Conservation (phyloP, 2,329 filamentous ascomycete genomes). For the Furcasterigmium sp. region DNA sequence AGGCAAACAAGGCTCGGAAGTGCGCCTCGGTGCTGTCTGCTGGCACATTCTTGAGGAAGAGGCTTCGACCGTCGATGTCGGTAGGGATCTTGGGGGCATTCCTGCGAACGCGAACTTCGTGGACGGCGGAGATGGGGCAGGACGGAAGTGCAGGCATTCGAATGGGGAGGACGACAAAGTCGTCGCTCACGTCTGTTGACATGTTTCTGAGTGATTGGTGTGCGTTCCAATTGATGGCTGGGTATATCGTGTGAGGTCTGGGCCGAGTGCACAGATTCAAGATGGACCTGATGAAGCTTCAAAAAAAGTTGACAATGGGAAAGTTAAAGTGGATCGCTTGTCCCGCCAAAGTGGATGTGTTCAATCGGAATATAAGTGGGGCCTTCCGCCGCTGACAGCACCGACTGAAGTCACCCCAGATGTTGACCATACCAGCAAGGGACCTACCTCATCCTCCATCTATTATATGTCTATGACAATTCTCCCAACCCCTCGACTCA, state of each 20-base stretch:
- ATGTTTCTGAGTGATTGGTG: not conserved
- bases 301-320: too few relatives aligned
- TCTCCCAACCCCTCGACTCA: slow-evolving; percentile 44
- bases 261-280: too few relatives aligned
- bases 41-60: slow-evolving; percentile 90
- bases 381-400: too few relatives aligned
- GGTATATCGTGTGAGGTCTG: too few relatives aligned
- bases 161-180: slow-evolving; percentile 66
- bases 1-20: slow-evolving; percentile 69
- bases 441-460: too few relatives aligned
- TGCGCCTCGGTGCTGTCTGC: slow-evolving; percentile 75
- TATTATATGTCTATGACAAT: slow-evolving; percentile 45
- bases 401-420: too few relatives aligned
- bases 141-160: slow-evolving; percentile 59
- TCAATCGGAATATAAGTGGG: too few relatives aligned
- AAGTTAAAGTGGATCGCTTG: too few relatives aligned
- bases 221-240: too few relatives aligned
- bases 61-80: slow-evolving; percentile 66
- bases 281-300: too few relatives aligned
- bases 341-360: too few relatives aligned
- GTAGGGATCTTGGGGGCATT: slow-evolving; percentile 77
- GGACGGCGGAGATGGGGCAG: slow-evolving; percentile 57
- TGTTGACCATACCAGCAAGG: too few relatives aligned
- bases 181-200: slow-evolving; percentile 27
- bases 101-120: slow-evolving; percentile 82